Base-by-base conservation (phyloP, 108 stramenopile genomes). In the Aureococcus anophagefferens region DNA sequence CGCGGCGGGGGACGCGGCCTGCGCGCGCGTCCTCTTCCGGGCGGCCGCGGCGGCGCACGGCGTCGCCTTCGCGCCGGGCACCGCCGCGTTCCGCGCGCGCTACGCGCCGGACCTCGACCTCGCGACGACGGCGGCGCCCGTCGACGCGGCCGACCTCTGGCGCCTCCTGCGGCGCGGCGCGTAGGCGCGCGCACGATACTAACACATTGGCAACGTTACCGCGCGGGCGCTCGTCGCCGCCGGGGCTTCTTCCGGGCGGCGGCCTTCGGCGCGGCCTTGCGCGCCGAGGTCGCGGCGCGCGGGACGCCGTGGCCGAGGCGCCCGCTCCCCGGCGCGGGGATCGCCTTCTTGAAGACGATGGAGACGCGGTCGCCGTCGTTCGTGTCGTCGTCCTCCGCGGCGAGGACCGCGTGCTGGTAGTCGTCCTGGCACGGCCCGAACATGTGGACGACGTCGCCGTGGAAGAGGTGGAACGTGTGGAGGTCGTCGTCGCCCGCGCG, bases 401-500 rank as follows among this genome's bases (percentile, higher is more conserved):
- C 79, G 46, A 77, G 74, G 29, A 87, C 83, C 0, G 79, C 78
- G 76, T 87, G 86, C 70, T 87, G 86, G 78, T 79, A 87, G 5
- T 66, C 35, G 15, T 34, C 51, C 71, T 87, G 86, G 70, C 86
- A 87, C 64, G 77, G 67, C 0, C 70, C 79, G 74, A 82, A 77
- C 86, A 87, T 87, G 66, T 87, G 77, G n/a, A 77, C 77, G 44
- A 84, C 81, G 69, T 87, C 86, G 30, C 83, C 86, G 30, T 87
- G 67, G 68, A 87, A 67, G 62, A 87, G 35, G 4, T 80, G 74
- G 76, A 84, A 87, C 0, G 62, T 68, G 68, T 84, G 83, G 15
- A 59, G 74, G 51, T 59, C 51, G 51, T 59, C 25, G 3, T 59
- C 25, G 1, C 13, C 51, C 51, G 25, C 51, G n/a, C n/a, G n/a